Conservation (phyloP, 202 grass and related monocot genomes). For the Saccharum hybrid region DNA sequence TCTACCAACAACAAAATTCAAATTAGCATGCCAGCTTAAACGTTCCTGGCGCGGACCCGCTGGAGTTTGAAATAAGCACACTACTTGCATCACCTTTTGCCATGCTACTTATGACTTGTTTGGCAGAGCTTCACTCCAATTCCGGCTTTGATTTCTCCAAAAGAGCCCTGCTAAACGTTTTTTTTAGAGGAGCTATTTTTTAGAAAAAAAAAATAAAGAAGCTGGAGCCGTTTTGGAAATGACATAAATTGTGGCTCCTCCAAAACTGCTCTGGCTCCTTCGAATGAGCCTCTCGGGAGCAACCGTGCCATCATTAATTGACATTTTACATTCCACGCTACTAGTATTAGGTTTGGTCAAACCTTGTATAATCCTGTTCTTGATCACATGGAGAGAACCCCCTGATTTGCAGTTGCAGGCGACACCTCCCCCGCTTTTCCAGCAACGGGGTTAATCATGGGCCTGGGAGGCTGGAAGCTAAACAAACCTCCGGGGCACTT, state of each 20-base stretch:
- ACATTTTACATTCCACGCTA: not conserved
- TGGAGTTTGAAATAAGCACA: not conserved
- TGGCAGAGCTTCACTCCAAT: too few species aligned
- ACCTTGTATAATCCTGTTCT: not conserved
- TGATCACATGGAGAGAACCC: constrained; percentile 3
- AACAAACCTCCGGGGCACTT: constrained; percentile 12
- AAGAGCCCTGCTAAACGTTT: too few species aligned
- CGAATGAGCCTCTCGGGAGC: too few species aligned
- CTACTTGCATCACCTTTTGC: not conserved
- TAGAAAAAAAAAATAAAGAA: too few species aligned
- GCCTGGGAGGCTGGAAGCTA: constrained; percentile 9
- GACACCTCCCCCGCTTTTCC: constrained; percentile 17
- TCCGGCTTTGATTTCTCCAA: too few species aligned
- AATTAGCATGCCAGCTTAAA: constrained; percentile 30
- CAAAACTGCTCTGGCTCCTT: too few species aligned
- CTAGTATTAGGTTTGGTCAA: not conserved
- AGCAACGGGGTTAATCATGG: constrained; percentile 29
- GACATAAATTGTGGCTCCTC: too few species aligned
- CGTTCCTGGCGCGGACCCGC: not conserved
- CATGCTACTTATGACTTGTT: not conserved
- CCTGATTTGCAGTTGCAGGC: constrained; percentile 48
- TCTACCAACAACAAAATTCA: constrained; percentile 1
- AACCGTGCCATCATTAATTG: too few species aligned
- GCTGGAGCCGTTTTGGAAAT: too few species aligned
- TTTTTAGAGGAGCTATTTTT: too few species aligned